Conservation (phyloP, 805 yeast genomes). For the Saccharomycopsis javanensis region DNA sequence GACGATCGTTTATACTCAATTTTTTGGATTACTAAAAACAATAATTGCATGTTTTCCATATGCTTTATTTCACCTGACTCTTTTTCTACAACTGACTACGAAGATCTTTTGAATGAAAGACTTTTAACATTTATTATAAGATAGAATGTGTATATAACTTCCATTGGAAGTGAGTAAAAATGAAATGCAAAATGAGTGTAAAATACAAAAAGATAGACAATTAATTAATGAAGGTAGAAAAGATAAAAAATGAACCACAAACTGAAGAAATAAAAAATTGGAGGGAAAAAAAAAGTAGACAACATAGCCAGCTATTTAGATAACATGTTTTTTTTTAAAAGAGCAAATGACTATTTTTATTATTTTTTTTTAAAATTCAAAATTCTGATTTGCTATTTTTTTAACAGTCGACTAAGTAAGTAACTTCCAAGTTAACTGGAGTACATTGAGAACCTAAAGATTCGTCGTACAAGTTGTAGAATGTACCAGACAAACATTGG, state of each 20-base stretch:
- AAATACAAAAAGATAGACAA: background rate
- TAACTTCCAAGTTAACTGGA: slow-evolving; percentile 42
- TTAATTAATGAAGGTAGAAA: background rate
- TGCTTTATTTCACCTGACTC: no score
- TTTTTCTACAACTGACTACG: no score
- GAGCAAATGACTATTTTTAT: background rate
- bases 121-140: background rate
- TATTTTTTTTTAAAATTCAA: no score
- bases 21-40: no score
- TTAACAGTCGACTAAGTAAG: slow-evolving; percentile 37
- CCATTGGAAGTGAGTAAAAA: background rate
- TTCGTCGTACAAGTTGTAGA: slow-evolving; percentile 59
- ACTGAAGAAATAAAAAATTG: background rate
- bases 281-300: background rate
- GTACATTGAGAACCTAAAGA: slow-evolving; percentile 44
- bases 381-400: no score
- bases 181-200: background rate
- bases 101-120: no score
- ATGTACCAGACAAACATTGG: slow-evolving; percentile 57
- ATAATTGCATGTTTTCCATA: no score
- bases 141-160: background rate
- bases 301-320: background rate
- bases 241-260: background rate
- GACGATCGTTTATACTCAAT: no score
- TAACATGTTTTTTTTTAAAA: background rate